These are phyloP conservation scores for Penicillium sumatraense DNA, from an alignment of 2,329 filamentous ascomycete species.

Conservation along the genomic window DNA sequence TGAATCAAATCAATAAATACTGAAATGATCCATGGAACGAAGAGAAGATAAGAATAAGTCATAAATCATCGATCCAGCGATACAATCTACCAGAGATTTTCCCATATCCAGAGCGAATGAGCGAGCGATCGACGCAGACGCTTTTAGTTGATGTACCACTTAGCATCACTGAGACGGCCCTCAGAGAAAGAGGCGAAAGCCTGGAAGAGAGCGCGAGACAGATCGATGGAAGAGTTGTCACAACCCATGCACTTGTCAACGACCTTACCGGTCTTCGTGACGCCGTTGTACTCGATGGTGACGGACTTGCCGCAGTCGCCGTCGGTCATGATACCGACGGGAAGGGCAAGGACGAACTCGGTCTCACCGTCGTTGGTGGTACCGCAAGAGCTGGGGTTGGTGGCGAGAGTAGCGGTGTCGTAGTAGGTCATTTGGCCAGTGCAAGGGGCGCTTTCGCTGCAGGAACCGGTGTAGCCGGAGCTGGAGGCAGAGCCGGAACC, in stretches of 20 bases:
- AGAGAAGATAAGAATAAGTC: conserved; percentile 19
- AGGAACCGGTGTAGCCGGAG: conserved; percentile 29
- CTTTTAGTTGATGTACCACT: conserved; percentile 46
- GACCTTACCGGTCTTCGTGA: conserved; percentile 62
- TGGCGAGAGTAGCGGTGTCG: conserved; percentile 65
- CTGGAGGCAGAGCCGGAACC: not conserved
- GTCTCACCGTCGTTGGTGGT: conserved; percentile 59
- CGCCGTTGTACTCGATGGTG: conserved; percentile 65
- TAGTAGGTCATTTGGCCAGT: conserved; percentile 77
- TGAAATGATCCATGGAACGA: conserved; percentile 20
- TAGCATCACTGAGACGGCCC: conserved; percentile 48
- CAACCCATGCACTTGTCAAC: conserved; percentile 80
- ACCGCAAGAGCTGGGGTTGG: conserved; percentile 60
- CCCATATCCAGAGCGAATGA: conserved; percentile 8
- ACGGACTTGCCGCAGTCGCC: conserved; percentile 72
- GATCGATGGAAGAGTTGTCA: conserved; percentile 59
- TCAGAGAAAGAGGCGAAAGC: conserved; percentile 47
- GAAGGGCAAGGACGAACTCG: conserved; percentile 72
- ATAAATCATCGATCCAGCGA: conserved; percentile 21
- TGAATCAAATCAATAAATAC: not conserved
- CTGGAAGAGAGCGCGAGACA: conserved; percentile 61
- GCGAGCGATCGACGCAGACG: conserved; percentile 25
- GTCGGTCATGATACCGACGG: conserved; percentile 69
- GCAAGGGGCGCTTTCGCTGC: conserved; percentile 33
- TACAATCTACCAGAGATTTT: conserved; percentile 31